Base-by-base conservation (phyloP, 371 early-diverging fungal genomes). In the Mucor lusitanicus region DNA sequence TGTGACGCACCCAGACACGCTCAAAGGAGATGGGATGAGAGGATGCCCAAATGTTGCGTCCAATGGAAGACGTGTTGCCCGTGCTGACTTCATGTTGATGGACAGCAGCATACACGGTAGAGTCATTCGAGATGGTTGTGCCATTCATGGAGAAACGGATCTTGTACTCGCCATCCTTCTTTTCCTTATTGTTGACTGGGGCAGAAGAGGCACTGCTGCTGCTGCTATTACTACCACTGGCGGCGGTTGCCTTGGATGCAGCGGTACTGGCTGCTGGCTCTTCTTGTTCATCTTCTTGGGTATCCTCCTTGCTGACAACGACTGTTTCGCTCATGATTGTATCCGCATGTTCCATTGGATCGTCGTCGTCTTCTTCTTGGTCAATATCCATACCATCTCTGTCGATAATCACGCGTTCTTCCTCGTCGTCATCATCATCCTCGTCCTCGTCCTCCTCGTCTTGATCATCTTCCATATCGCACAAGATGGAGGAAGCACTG, bases 81-180 rank as follows among this genome's bases (percentile, higher is more conserved):
- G 57, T 48, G 27, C 70, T 70, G 54, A 67, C 71, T 67, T 85
- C 84, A 39, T 84, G 82, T 17, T 81, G 79, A 57, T 87, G 89
- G 9, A 87, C 80, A 9, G 89, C 89, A 28, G 86, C 86, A 69
- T 88, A 88, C 0, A 88, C 81, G 3, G 88, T 87, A n/a, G 74
- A 83, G 19, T 87, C 84, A 3, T 81, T 86, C n/a, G 71, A 69
- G 35, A 89, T 74, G 2, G 80, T 76, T 1, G 71, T 72, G 7
- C 78, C 85, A n/a, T 82, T 77, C 33, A 87, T 58, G 1, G 79
- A 81, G 64, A 89, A 89, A 23, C 74, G 73, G 30, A 89, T 85
- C 32, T 75, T 82, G 86, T 86, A 88, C 46, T 76, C 73, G 8
- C 81, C 74, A 32, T 42, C 70, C 56, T 65, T 70, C 46, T 75